Conservation (phyloP, 257 asterid genomes). For the Rubia yunnanensis region DNA sequence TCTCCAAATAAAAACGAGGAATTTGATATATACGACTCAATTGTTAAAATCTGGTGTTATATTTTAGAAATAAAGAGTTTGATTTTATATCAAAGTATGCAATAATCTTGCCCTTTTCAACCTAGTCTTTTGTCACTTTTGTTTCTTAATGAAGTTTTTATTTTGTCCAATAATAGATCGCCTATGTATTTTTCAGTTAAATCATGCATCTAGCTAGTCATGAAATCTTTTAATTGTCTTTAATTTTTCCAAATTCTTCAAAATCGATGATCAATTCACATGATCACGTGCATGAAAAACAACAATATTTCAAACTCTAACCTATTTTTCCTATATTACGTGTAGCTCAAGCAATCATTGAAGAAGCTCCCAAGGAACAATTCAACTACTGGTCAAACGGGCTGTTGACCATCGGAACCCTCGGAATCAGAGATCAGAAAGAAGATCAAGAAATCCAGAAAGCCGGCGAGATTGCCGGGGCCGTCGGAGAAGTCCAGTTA, state of each 20-base stretch:
- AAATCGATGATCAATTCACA: not conserved
- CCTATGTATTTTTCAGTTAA: no score
- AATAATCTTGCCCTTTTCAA: no score
- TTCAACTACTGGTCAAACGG: slow-evolving; percentile 73
- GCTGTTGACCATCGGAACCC: slow-evolving; percentile 68
- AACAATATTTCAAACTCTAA: not conserved
- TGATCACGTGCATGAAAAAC: not conserved
- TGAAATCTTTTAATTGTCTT: not conserved
- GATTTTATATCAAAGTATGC: no score
- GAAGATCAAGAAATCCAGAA: slow-evolving; percentile 24
- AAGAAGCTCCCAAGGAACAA: slow-evolving; percentile 42
- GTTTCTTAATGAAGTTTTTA: no score
- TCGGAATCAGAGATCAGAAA: slow-evolving; percentile 46
- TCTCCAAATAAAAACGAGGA: no score
- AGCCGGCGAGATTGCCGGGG: slow-evolving; percentile 2
- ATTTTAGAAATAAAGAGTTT: no score
- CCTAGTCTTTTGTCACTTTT: no score
- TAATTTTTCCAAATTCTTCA: not conserved
- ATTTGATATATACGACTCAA: no score
- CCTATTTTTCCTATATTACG: not conserved
- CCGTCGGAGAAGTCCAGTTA: slow-evolving; percentile 23
- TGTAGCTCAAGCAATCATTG: slow-evolving; percentile 40
- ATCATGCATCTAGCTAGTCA: not conserved
- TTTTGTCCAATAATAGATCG: no score
- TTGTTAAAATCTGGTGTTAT: no score